phyloP scores from a whole-genome alignment of 306 rosid species.

The Rosa persica region DNA sequence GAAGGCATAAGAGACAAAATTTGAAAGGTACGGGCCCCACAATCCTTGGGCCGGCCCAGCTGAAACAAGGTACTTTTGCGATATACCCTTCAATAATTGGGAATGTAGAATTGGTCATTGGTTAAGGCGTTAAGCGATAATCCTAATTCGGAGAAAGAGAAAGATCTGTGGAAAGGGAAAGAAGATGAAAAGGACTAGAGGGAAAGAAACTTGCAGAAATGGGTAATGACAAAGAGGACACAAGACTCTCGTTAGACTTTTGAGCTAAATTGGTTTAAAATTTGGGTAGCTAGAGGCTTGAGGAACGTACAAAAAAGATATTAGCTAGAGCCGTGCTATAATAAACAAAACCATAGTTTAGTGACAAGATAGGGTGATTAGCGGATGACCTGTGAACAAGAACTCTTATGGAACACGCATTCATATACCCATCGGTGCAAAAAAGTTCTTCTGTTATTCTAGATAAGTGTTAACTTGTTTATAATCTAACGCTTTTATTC shows the following conservation, averaged over 20 bases:
- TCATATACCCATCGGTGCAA: no score
- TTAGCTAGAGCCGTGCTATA: background rate
- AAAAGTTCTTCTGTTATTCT: no score
- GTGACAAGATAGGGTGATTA: background rate
- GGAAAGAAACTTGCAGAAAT: background rate
- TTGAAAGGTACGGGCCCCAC: constrained; percentile 36
- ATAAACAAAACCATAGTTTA: background rate
- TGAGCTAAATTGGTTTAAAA: background rate
- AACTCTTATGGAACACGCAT: background rate
- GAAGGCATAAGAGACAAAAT: constrained; percentile 20
- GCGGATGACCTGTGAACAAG: background rate
- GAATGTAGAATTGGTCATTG: constrained; percentile 1
- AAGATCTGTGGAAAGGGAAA: background rate
- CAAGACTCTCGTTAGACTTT: background rate
- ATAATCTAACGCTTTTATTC: background rate
- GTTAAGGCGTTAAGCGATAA: background rate
- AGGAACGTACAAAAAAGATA: constrained; percentile 3
- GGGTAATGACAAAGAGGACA: background rate
- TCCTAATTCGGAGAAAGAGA: background rate
- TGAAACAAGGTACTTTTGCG: constrained; percentile 29
- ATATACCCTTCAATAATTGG: background rate
- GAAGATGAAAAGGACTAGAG: background rate
- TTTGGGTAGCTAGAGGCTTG: constrained; percentile 8
- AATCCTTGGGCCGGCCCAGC: constrained; percentile 69
- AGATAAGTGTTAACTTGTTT: background rate